Percentiles rank a stretch among this genome's conserved stretches.
Conservation (phyloP, 306 rosid genomes). For the Amphicarpaea edgeworthii region DNA sequence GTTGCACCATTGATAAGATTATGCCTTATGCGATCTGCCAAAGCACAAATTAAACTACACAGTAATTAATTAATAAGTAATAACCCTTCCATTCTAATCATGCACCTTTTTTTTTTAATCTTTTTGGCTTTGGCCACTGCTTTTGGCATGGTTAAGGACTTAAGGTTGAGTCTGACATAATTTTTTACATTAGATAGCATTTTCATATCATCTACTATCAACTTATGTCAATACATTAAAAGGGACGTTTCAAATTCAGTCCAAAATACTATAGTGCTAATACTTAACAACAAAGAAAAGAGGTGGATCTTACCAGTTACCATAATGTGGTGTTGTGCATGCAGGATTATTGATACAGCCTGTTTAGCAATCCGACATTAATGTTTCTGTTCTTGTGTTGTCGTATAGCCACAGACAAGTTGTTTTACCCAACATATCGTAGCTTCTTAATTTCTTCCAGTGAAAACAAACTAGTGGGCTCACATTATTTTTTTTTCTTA, state of each 20-base stretch:
- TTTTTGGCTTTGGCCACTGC: not conserved
- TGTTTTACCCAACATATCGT: not conserved
- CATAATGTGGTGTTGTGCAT: slow-evolving; percentile 22
- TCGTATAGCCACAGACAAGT: slow-evolving; percentile 32
- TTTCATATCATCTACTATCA: not conserved
- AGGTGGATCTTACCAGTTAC: not conserved
- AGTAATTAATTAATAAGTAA: not conserved
- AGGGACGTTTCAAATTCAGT: not conserved
- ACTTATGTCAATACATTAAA: not conserved
- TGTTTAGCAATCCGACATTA: slow-evolving; percentile 25
- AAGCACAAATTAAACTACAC: slow-evolving; percentile 51
- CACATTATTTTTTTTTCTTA: slow-evolving; percentile 18
- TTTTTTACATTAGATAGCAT: not conserved
- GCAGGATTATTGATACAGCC: slow-evolving; percentile 14
- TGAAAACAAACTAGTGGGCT: slow-evolving; percentile 29
- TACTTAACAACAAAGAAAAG: slow-evolving; percentile 34
- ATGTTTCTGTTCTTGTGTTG: slow-evolving; percentile 40
- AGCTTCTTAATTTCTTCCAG: slow-evolving; percentile 22
- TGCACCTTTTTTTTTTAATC: slow-evolving; percentile 14
- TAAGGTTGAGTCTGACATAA: slow-evolving; percentile 26
- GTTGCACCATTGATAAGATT: slow-evolving; percentile 44
- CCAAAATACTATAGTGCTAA: not conserved
- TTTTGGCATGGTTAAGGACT: slow-evolving; percentile 30
- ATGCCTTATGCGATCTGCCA: slow-evolving; percentile 35
- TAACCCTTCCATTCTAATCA: slow-evolving; percentile 24